Conservation (phyloP, 176 grass and related monocot species). For the Oryza nivara region DNA sequence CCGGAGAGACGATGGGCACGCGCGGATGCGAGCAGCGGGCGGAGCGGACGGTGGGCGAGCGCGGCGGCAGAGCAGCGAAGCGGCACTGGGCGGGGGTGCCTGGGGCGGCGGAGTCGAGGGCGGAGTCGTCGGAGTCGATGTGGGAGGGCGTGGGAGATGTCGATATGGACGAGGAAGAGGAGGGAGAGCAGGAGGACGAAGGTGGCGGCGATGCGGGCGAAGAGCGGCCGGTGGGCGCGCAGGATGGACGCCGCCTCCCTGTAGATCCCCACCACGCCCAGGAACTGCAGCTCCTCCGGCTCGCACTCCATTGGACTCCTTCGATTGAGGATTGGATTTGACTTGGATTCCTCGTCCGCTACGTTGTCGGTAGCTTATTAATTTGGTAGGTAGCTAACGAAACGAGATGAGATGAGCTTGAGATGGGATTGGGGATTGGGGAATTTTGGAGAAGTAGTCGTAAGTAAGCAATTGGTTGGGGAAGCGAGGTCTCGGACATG, state of each 20-base stretch:
- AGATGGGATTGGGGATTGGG: too few species aligned
- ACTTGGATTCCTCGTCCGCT: too few species aligned
- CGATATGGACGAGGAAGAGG: slow-evolving; percentile 83
- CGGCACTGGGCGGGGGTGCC: slow-evolving; percentile 58
- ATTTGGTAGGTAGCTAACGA: too few species aligned
- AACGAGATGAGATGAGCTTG: too few species aligned
- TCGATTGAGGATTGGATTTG: too few species aligned
- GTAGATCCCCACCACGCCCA: slow-evolving; percentile 60
- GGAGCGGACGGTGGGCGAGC: background rate
- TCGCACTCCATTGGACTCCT: slow-evolving; percentile 55
- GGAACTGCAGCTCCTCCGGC: slow-evolving; percentile 92
- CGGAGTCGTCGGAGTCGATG: slow-evolving; percentile 72
- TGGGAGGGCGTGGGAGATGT: slow-evolving; percentile 73
- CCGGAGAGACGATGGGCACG: too few species aligned
- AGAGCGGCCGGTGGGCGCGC: slow-evolving; percentile 58
- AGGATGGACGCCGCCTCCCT: slow-evolving; percentile 53
- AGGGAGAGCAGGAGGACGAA: slow-evolving; percentile 78
- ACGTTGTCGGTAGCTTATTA: too few species aligned
- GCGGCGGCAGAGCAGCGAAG: slow-evolving; percentile 42
- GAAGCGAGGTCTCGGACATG: background rate
- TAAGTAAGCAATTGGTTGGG: too few species aligned
- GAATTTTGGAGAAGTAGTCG: too few species aligned
- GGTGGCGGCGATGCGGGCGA: slow-evolving; percentile 63
- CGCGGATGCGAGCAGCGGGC: too few species aligned
- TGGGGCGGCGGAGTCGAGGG: slow-evolving; percentile 58